Evolutionary conservation across 1,284 basidiomycete genomes (phyloP).

Genomic region (Rhodotorula sp.): DNA sequence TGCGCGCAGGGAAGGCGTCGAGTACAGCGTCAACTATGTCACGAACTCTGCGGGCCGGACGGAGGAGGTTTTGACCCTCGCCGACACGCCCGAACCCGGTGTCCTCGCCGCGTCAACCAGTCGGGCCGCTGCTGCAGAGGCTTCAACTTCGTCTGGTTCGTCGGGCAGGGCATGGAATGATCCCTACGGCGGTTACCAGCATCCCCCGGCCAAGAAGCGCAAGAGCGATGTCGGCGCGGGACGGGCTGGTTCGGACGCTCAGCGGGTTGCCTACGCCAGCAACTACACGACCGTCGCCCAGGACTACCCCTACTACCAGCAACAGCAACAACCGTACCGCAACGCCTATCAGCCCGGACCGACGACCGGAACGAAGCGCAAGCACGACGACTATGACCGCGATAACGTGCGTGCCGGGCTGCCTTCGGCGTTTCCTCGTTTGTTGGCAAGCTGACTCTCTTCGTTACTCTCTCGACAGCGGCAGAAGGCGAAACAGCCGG

Average conservation of each 20-base stretch:
- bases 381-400: slow-evolving; percentile 21
- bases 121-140: neutral
- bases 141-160: neutral
- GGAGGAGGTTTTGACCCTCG: slow-evolving; percentile 39
- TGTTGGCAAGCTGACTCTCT: neutral
- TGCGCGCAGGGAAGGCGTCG: slow-evolving; percentile 3
- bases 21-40: slow-evolving; percentile 32
- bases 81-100: slow-evolving; percentile 37
- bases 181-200: slow-evolving; percentile 15
- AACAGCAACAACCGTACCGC: neutral
- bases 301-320: neutral
- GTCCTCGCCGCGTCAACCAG: neutral
- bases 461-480: neutral
- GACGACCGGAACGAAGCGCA: slow-evolving; percentile 17
- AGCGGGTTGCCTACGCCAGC: neutral
- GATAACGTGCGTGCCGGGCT: slow-evolving; percentile 4
- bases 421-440: neutral
- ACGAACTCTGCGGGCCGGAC: slow-evolving; percentile 17
- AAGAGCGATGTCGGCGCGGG: slow-evolving; percentile 28
- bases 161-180: slow-evolving; percentile 7
- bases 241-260: neutral
- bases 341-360: neutral
- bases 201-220: slow-evolving; percentile 28
- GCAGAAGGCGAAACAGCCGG: slow-evolving; percentile 1
- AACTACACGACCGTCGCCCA: neutral